These are phyloP conservation scores for Mortierella sp. DNA, from an alignment of 371 early-diverging fungal genomes.

Conservation along the genomic window DNA sequence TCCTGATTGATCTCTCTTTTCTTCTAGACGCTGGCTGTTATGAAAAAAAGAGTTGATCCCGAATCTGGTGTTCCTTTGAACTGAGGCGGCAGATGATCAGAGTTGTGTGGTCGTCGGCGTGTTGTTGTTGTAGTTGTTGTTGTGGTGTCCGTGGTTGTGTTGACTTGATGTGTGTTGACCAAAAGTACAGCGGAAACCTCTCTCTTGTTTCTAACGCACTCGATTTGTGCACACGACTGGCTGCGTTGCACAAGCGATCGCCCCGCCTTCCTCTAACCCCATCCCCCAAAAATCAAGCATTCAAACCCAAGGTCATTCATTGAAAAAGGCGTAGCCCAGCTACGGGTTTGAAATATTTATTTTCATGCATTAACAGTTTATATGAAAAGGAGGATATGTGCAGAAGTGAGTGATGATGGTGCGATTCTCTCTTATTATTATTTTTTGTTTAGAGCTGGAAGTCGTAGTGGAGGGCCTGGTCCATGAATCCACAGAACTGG, in stretches of 20 bases:
- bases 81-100: not conserved
- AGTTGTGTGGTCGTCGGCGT: no score
- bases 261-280: not conserved
- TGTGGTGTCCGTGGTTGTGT: not conserved
- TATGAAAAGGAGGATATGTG: not conserved
- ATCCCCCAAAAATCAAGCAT: no score
- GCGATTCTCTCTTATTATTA: not conserved
- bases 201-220: not conserved
- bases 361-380: not conserved
- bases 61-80: not conserved
- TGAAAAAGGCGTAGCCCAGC: not conserved
- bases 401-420: not conserved
- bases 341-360: not conserved
- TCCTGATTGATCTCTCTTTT: not conserved
- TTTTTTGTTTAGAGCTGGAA: conserved; percentile 36
- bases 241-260: conserved; percentile 4
- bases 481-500: conserved; percentile 52
- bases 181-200: not conserved
- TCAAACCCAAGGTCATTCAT: not conserved
- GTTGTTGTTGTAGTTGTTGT: not conserved
- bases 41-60: no score
- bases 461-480: conserved; percentile 49
- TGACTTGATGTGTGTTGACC: not conserved
- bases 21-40: no score
- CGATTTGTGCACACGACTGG: not conserved